These are phyloP conservation scores for Saitozyma podzolica DNA, from an alignment of 768 basidiomycete species.

Conservation along the genomic window DNA sequence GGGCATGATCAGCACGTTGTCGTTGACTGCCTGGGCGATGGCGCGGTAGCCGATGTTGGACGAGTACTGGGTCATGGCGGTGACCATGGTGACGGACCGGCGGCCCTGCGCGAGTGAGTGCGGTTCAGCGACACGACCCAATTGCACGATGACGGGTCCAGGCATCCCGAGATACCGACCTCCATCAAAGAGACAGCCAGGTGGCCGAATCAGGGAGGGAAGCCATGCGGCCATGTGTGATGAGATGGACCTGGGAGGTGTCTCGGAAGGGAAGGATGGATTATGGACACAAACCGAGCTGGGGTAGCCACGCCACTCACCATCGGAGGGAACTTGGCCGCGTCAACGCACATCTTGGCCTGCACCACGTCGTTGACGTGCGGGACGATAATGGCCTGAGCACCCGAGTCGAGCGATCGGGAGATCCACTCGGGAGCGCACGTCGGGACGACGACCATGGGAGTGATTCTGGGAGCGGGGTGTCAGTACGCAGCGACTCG, in stretches of 20 bases:
- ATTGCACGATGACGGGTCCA: no score
- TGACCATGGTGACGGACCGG: constrained; percentile 29
- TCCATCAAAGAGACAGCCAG: no score
- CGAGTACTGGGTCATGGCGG: constrained; percentile 28
- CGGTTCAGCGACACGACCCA: neutral
- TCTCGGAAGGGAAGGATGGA: no score
- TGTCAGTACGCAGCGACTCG: neutral
- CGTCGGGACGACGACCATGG: constrained; percentile 27
- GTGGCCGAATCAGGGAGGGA: no score
- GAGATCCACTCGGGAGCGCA: constrained; percentile 29
- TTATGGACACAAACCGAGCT: no score
- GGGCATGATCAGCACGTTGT: constrained; percentile 27
- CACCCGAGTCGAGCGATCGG: constrained; percentile 23
- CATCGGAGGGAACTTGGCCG: constrained; percentile 24
- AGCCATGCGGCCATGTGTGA: no score
- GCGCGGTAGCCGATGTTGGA: constrained; percentile 15
- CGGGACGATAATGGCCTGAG: constrained; percentile 26
- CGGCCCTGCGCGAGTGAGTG: constrained; percentile 11
- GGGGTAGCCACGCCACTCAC: constrained; percentile 1
- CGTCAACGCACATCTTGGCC: constrained; percentile 20
- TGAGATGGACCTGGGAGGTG: no score
- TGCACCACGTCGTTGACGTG: constrained; percentile 26
- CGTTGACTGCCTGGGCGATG: constrained; percentile 21
- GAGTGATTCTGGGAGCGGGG: constrained; percentile 14
- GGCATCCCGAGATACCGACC: no score